These are phyloP conservation scores for Colletotrichum melonis DNA, from an alignment of 2,329 filamentous ascomycete genomes.

Conservation along the genomic window DNA sequence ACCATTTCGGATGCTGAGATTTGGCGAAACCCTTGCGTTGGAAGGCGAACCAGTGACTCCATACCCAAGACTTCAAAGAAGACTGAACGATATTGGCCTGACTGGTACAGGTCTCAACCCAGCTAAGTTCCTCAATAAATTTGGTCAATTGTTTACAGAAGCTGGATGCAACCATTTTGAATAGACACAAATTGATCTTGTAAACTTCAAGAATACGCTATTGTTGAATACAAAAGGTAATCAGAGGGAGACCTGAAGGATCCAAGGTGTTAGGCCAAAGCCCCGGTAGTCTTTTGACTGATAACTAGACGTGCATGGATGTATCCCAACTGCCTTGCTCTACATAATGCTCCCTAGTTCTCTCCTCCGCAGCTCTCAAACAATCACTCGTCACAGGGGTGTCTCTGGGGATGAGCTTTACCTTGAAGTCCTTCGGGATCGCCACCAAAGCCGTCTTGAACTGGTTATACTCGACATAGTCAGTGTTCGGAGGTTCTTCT, in stretches of 20 bases:
- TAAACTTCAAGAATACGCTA: too few relatives aligned
- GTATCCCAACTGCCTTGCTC: background rate
- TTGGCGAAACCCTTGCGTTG: background rate
- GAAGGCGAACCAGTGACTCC: too few relatives aligned
- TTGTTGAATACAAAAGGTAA: too few relatives aligned
- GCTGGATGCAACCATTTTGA: too few relatives aligned
- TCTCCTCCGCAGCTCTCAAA: background rate
- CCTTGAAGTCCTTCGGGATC: constrained; percentile 73
- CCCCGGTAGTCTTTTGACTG: background rate
- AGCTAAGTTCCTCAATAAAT: too few relatives aligned
- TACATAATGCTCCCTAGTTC: background rate
- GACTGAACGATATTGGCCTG: too few relatives aligned
- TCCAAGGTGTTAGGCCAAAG: too few relatives aligned
- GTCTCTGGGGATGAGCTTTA: constrained; percentile 63
- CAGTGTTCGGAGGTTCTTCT: constrained; percentile 62
- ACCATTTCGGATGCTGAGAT: background rate
- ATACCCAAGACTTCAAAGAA: background rate
- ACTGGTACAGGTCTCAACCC: too few relatives aligned
- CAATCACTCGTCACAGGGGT: constrained; percentile 40
- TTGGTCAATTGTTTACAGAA: too few relatives aligned
- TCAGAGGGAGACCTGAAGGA: too few relatives aligned
- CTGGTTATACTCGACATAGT: constrained; percentile 67
- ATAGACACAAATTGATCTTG: too few relatives aligned
- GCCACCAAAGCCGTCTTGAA: constrained; percentile 69
- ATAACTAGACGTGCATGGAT: too few relatives aligned